Conservation (phyloP, 2,329 filamentous ascomycete genomes). For the Ascochyta fabae region DNA sequence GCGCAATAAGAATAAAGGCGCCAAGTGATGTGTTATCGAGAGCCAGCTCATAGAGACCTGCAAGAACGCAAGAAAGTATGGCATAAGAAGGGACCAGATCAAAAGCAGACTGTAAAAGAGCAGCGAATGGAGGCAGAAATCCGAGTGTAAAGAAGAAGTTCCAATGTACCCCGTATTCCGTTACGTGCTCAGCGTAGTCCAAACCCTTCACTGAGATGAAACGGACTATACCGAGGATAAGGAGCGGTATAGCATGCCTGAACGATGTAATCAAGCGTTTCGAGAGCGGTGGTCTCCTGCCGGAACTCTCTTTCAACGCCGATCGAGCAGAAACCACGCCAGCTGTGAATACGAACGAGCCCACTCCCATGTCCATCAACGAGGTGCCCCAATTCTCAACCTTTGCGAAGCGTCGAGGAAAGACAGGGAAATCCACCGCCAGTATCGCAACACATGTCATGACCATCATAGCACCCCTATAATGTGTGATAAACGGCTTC, state of each 20-base stretch:
- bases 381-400: slow-evolving; percentile 99
- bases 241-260: slow-evolving; percentile 81
- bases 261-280: slow-evolving; percentile 70
- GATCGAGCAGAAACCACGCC: slow-evolving; percentile 88
- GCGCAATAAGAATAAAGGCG: slow-evolving; percentile 80
- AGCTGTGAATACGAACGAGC: slow-evolving; percentile 94
- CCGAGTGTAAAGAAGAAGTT: slow-evolving; percentile 99
- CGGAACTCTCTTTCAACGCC: slow-evolving; percentile 71
- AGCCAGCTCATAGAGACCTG: slow-evolving; percentile 72
- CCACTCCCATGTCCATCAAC: slow-evolving; percentile 97
- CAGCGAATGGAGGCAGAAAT: slow-evolving; percentile 86
- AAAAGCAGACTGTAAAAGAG: slow-evolving; percentile 77
- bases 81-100: slow-evolving; percentile 77
- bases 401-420: slow-evolving; percentile 94
- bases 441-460: slow-evolving; percentile 89
- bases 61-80: slow-evolving; percentile 72
- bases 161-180: slow-evolving; percentile 98
- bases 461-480: slow-evolving; percentile 89
- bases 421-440: slow-evolving; percentile 94
- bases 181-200: slow-evolving; percentile 96
- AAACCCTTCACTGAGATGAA: slow-evolving; percentile 90
- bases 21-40: slow-evolving; percentile 79
- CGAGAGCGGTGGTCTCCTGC: slow-evolving; percentile 57
- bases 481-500: slow-evolving; percentile 91
- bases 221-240: slow-evolving; percentile 79